These are phyloP conservation scores for Camellia japonica DNA, from an alignment of 148 eudicot genomes.

Conservation along the genomic window DNA sequence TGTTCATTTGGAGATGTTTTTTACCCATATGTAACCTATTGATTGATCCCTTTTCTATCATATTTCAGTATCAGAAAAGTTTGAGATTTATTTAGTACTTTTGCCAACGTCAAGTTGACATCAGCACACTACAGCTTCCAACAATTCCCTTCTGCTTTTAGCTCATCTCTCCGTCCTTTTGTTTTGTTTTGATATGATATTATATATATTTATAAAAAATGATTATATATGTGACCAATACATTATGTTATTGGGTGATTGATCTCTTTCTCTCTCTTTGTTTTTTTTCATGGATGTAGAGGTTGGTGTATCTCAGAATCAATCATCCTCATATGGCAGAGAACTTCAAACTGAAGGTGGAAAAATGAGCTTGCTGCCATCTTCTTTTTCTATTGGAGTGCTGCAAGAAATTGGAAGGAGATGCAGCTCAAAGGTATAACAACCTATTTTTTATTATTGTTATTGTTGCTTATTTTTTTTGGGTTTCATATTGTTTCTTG, in stretches of 20 bases:
- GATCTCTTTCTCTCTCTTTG: neutral
- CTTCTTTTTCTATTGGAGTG: slow-evolving; percentile 71
- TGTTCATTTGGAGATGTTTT: no score
- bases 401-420: slow-evolving; percentile 94
- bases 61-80: no score
- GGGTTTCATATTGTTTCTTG: slow-evolving; percentile 9
- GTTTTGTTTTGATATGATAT: neutral
- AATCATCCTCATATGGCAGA: slow-evolving; percentile 33
- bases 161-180: neutral
- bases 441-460: no score
- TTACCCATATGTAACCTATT: no score
- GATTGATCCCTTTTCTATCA: no score
- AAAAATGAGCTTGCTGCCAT: slow-evolving; percentile 42
- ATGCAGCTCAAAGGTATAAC: slow-evolving; percentile 72
- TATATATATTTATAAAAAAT: neutral
- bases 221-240: neutral
- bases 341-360: slow-evolving; percentile 48
- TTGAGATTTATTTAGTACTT: no score
- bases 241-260: neutral
- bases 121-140: no score
- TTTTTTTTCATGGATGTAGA: slow-evolving; percentile 26
- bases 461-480: neutral
- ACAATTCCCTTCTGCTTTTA: no score
- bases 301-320: slow-evolving; percentile 32
- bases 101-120: no score